phyloP scores from a whole-genome alignment of 2,329 filamentous ascomycete genomes.

The Geosmithia flava region DNA sequence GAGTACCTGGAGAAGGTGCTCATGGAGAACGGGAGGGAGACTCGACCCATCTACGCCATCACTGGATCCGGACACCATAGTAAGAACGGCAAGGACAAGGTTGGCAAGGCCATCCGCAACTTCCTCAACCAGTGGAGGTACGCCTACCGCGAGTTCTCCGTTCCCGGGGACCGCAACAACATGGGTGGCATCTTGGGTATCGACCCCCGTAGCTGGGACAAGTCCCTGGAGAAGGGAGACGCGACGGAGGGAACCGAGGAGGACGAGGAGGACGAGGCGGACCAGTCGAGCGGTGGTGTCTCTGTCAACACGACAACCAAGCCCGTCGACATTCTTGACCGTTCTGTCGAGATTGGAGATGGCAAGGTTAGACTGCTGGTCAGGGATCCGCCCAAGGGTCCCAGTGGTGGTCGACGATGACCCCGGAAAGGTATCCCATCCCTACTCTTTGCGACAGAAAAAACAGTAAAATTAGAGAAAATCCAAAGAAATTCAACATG shows the following conservation, averaged over 20 bases:
- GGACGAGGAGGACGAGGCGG: constrained; percentile 20
- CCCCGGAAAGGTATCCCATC: constrained; percentile 7
- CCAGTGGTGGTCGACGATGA: constrained; percentile 31
- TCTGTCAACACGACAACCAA: background rate
- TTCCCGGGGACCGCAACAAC: constrained; percentile 78
- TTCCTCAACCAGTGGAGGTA: constrained; percentile 96
- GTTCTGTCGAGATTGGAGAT: constrained; percentile 56
- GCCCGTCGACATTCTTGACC: constrained; percentile 45
- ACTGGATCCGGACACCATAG: constrained; percentile 95
- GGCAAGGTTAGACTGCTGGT: constrained; percentile 55
- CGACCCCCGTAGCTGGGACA: constrained; percentile 56
- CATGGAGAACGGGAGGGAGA: constrained; percentile 63
- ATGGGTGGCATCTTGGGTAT: constrained; percentile 67
- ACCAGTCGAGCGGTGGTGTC: constrained; percentile 17
- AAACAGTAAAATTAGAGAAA: constrained; percentile 15
- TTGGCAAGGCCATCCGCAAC: constrained; percentile 81
- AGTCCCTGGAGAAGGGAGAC: constrained; percentile 31
- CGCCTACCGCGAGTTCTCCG: constrained; percentile 89
- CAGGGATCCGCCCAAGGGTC: constrained; percentile 45
- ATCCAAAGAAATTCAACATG: background rate
- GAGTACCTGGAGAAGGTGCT: constrained; percentile 86
- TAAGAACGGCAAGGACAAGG: constrained; percentile 98
- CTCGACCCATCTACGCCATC: constrained; percentile 80
- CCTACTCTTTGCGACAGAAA: constrained; percentile 1
- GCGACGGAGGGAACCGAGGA: constrained; percentile 14